Conservation (phyloP, 2,329 filamentous ascomycete genomes). For the Knufia fluminis region DNA sequence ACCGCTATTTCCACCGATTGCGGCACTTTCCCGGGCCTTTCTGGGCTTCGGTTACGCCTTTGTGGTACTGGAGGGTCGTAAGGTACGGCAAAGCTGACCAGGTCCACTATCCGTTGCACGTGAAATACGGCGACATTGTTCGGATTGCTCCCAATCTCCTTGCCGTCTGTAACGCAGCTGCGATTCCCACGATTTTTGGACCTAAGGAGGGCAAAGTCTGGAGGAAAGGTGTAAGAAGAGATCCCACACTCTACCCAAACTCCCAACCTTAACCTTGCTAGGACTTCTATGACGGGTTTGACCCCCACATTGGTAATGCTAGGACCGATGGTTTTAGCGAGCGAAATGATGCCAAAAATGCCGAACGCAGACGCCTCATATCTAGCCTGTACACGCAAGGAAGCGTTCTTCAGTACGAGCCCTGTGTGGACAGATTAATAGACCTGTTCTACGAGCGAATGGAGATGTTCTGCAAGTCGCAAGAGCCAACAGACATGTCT, state of each 20-base stretch:
- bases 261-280: constrained; percentile 14
- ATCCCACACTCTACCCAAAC: constrained; percentile 5
- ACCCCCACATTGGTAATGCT: constrained; percentile 11
- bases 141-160: constrained; percentile 17
- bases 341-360: constrained; percentile 15
- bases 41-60: constrained; percentile 14
- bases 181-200: constrained; percentile 13
- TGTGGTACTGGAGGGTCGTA: constrained; percentile 16
- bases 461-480: constrained; percentile 4
- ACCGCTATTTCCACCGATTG: constrained; percentile 16
- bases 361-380: constrained; percentile 13
- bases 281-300: constrained; percentile 17
- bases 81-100: constrained; percentile 13
- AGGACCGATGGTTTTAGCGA: constrained; percentile 14
- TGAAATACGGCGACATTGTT: constrained; percentile 19
- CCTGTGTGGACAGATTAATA: constrained; percentile 17
- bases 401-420: constrained; percentile 19
- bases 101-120: constrained; percentile 15
- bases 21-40: constrained; percentile 18
- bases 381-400: constrained; percentile 17
- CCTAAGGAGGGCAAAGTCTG: constrained; percentile 1
- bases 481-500: constrained; percentile 12
- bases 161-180: constrained; percentile 13
- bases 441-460: constrained; percentile 16
- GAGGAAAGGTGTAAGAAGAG: not conserved